phyloP scores from a whole-genome alignment of 2,329 filamentous ascomycete genomes.

The Phialemoniopsis sp. region DNA sequence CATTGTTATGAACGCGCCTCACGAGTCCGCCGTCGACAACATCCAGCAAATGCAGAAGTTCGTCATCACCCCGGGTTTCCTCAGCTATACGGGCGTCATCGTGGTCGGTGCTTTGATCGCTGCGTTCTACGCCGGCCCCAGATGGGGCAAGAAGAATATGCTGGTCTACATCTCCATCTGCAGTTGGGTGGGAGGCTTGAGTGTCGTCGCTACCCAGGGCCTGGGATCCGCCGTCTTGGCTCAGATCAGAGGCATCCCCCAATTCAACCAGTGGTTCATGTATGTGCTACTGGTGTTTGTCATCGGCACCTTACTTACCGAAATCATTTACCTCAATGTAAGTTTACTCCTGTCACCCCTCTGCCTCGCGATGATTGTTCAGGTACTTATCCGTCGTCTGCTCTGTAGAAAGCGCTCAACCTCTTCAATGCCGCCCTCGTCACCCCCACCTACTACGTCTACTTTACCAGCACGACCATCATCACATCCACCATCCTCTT shows the following conservation, averaged over 20 bases:
- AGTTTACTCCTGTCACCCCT: no score
- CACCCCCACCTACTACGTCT: conserved; percentile 97
- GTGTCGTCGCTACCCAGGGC: conserved; percentile 92
- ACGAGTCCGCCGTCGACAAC: conserved; percentile 75
- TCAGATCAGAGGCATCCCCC: conserved; percentile 72
- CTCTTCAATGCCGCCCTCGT: conserved; percentile 95
- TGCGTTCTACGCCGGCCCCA: conserved; percentile 76
- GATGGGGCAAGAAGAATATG: conserved; percentile 96
- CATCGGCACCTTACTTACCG: conserved; percentile 79
- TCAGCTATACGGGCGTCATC: conserved; percentile 79
- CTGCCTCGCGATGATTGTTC: no score
- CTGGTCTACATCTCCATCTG: conserved; percentile 95
- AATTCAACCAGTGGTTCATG: conserved; percentile 97
- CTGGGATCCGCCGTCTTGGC: conserved; percentile 87
- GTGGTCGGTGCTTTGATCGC: conserved; percentile 68
- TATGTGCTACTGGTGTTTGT: conserved; percentile 92
- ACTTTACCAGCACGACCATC: conserved; percentile 95
- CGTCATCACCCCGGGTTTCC: conserved; percentile 81
- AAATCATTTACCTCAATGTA: conserved; percentile 95
- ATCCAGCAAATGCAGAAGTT: conserved; percentile 92
- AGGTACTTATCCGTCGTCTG: not conserved
- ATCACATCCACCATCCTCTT: conserved; percentile 91
- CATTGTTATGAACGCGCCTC: conserved; percentile 90
- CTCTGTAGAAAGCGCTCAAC: conserved; percentile 87
- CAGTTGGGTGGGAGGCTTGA: conserved; percentile 89